Evolutionary conservation across 208 protist genomes (phyloP), one percentile per base, ranked within the genome.

Genomic region (Leishmania tarentolae): DNA sequence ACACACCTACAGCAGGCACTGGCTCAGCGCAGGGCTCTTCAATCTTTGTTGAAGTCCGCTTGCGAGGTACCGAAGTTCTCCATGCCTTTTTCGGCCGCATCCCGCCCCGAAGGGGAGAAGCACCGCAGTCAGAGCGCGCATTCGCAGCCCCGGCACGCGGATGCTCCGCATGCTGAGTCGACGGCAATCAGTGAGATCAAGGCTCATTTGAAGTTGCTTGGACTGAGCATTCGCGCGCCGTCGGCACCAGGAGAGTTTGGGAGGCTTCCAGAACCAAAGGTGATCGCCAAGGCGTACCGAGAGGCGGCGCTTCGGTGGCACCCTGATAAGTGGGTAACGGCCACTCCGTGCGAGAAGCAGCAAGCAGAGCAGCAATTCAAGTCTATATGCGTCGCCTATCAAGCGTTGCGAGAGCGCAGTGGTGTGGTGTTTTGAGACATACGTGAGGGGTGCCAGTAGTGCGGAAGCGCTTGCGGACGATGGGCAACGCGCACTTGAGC

Each of bases 241-340:
- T 61, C 52, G 15, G 73, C 76, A 6, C n/a, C 70, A 13, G 63
- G 35, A 0, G 69, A 74, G 52, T 52, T 53, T 17, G 76, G 72
- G 4, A 35, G 13, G 3, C 80, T 85, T 71, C 89, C 90, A 35
- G 86, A 92, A 28, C 66, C 70, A 44, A 80, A 88, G 76, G 86
- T 86, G 57, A 75, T 98, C 35, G 86, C 83, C 21, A 96, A 93
- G 78, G 94, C 94, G 74, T 99, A 98, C 81, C 93, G 88, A n/a
- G 84, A 94, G 80, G 87, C 85, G 9, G 94, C 93, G 11, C 83
- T 98, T 63, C 88, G 83, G 59, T 98, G 93, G 90, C 97, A 99
- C 82, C 97, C 97, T 6, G 96, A 98, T 80, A 93, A 91, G 75
- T 97, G 94, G 94, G 86, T 92, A 40, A 82, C 74, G 28, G 87